These are phyloP conservation scores for Plectosphaerella sp. DNA, from an alignment of 2,329 filamentous ascomycete genomes.

Conservation along the genomic window DNA sequence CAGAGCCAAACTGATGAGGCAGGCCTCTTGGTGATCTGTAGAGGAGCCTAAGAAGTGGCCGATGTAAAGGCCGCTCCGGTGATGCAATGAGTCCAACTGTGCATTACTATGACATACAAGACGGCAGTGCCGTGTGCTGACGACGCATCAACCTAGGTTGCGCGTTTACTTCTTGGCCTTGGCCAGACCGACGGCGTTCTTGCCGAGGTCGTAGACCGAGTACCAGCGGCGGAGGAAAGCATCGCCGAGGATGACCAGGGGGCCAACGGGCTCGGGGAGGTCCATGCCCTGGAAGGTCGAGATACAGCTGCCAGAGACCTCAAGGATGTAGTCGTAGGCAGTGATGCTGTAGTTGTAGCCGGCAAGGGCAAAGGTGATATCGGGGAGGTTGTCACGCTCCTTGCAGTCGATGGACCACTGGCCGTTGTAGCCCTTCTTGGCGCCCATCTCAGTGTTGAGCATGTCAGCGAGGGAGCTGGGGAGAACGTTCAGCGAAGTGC, in stretches of 20 bases:
- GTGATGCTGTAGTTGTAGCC: conserved; percentile 92
- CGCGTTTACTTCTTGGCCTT: conserved; percentile 58
- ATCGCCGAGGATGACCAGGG: conserved; percentile 91
- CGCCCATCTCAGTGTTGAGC: conserved; percentile 94
- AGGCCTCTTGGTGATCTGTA: too few species aligned
- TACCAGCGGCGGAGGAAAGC: conserved; percentile 83
- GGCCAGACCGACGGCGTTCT: conserved; percentile 83
- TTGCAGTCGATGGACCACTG: conserved; percentile 93
- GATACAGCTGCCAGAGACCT: conserved; percentile 93
- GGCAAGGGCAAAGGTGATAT: conserved; percentile 84
- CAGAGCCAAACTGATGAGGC: too few species aligned
- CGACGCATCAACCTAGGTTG: background rate
- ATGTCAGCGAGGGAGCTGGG: conserved; percentile 89
- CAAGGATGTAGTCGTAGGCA: conserved; percentile 90
- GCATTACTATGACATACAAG: background rate
- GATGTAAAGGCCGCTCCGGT: background rate
- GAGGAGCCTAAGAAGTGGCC: background rate
- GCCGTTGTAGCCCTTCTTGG: conserved; percentile 95
- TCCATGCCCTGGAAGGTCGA: conserved; percentile 98
- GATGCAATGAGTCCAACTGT: background rate
- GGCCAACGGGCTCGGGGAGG: conserved; percentile 80
- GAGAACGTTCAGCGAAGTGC: conserved; percentile 94
- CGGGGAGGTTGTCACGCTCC: conserved; percentile 78
- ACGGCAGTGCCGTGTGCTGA: background rate
- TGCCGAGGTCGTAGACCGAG: conserved; percentile 93